Base-by-base conservation (phyloP, 2,329 filamentous ascomycete genomes). In the Plectosphaerella plurivora region DNA sequence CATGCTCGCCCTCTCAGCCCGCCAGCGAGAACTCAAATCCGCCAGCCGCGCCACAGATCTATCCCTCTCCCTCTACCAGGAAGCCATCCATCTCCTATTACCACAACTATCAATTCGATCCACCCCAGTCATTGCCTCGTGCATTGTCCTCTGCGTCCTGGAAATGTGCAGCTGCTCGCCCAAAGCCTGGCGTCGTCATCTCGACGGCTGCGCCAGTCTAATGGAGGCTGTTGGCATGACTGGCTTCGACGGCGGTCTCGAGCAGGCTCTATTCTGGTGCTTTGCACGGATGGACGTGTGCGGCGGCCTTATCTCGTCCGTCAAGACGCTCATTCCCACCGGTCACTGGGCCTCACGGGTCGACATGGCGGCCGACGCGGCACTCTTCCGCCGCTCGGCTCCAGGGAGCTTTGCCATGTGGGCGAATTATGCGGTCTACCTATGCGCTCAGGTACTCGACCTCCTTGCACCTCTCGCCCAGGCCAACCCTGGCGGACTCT, bases 211-310 rank as follows among this genome's bases (percentile, higher is more conserved):
- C 54, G 76, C 77, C 4, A 73, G 71, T 49, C 62, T 80, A 0
- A 74, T 80, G 56, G 70, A 77, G 56, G 72, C 77, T 0, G 72
- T 75, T 3, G 74, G 72, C 1, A 76, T 79, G 41, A 74, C 78
- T 55, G 77, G 77, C 0, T 77, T 79, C 53, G 72, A 71, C 0
- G 75, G 75, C 0, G 74, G 75, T 3, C 66, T 77, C 3, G 68
- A 77, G 15, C 72, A 79, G 57, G 76, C 77, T 2, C 61, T 81
- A 0, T 81, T 80, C 53, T 81, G 77, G 77, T 78, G 75, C 51
- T 80, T 79, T 61, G 76, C 75, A 0, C 69, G 76, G 8, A 80
- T 81, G 76, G 75, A 79, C 56, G 72, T 79, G 22, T 79, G 75
- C 51, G 76, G 77, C n/a, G 76, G 74, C 0, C 65, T 80, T 6